Evolutionary conservation across 805 yeast genomes (phyloP), one percentile per base, ranked within the genome.

Genomic region (Saturnispora hagleri): DNA sequence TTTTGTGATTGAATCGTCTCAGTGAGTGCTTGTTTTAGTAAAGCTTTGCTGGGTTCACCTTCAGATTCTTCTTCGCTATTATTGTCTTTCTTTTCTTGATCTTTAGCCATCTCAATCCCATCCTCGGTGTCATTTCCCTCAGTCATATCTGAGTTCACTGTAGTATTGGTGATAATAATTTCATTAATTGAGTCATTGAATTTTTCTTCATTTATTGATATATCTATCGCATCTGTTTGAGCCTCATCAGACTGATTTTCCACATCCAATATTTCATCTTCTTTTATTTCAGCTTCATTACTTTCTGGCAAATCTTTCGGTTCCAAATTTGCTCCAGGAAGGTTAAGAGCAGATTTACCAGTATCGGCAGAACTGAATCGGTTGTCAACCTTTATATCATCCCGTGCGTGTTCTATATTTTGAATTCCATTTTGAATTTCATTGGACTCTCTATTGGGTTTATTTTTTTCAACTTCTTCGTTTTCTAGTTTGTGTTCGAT

Each of bases 1-100:
- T 52, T 44, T 63, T 62, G 63, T 10, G 61, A 54, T 46, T 60
- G 55, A 42, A 69, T 55, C 1, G 65, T 55, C 13, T 63, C 60
- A 46, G 60, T 60, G n/a, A 54, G 38, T 17, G 57, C 48, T 20
- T 40, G 47, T 35, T 52, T 53, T 12, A 55, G 51, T 12, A 46
- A 18, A 15, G 44, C 55, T 15, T 47, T 47, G 26, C 26, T 52
- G 10, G 53, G 45, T 24, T 51, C 47, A 51, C 33, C 52, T 27
- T 27, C 46, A 17, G 9, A 15, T 31, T 43, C 51, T 17, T 48
- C 48, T 3, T n/a, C 24, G 2, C 18, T 20, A 7, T 13, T 13
- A 38, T 17, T 15, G 8, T 18, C 10, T 3, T 31, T 31, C 34
- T 31, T 12, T 12, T 18, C 5, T 18, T 38, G 20, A 13, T 38